Evolutionary conservation across 1,284 basidiomycete genomes (phyloP), one percentile per base, ranked within the genome.

Genomic region (Spongispora temasekensis): DNA sequence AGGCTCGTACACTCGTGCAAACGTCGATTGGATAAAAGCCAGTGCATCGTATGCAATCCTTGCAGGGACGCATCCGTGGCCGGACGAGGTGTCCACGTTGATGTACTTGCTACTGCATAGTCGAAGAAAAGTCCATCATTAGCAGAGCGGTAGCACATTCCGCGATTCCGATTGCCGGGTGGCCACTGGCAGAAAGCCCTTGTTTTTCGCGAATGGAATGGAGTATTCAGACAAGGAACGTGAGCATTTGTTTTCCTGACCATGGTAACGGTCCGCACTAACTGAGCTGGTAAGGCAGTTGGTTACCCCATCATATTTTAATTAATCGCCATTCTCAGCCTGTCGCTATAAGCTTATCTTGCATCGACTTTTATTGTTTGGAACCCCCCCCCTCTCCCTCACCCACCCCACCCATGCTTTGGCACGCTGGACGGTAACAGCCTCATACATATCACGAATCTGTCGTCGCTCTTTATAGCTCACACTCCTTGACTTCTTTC

Each of bases 21-120:
- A 71, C 75, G 56, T 71, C 70, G 17, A 74, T 84, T 50, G 81
- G 81, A 35, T 79, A 76, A 78, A 68, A 61, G 35, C 75, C 76
- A 6, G 67, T 62, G 25, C 63, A 72, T 53, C 69, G 64, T 7
- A 75, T 63, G 5, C 56, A 48, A 40, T 73, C 75, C 37, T 67
- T 78, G 60, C 58, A 73, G 44, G 68, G 64, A 23, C 71, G 68
- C 58, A 64, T 79, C n/a, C 57, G 63, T 44, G n/a, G n/a, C n/a
- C n/a, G n/a, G 63, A 62, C n/a, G 72, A 75, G 56, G 67, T 73
- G 31, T 63, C 68, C 30, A 60, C 58, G 12, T 59, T 55, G 1
- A 19, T 37, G 27, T 27, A 21, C 35, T 25, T 48, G 37, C 17
- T 23, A 4, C 15, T 56, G 21, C 7, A 13, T 23, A 12, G 25